phyloP scores from a whole-genome alignment of 1,139 yeast genomes.

The Kodamaea sp. region DNA sequence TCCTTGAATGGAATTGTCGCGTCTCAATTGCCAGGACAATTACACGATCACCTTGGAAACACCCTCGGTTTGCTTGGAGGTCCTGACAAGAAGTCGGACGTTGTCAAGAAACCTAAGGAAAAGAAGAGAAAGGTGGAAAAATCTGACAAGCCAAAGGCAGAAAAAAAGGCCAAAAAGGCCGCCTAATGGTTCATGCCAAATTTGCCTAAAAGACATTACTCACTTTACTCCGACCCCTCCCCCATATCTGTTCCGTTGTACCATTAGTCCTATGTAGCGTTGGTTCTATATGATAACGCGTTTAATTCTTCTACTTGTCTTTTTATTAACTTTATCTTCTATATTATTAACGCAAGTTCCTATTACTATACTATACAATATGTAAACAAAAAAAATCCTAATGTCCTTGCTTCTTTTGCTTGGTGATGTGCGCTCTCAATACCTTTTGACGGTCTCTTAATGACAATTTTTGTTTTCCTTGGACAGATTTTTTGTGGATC shows the following conservation, averaged over 20 bases:
- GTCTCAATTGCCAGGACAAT: slow-evolving; percentile 1
- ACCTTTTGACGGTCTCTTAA: slow-evolving; percentile 88
- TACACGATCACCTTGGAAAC: slow-evolving; percentile 1
- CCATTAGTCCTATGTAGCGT: slow-evolving; percentile 1
- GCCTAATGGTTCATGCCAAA: too few species aligned
- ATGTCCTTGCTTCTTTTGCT: slow-evolving; percentile 84
- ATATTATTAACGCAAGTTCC: not conserved
- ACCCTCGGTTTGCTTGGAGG: slow-evolving; percentile 4
- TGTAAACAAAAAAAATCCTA: too few species aligned
- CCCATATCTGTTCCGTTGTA: slow-evolving; percentile 1
- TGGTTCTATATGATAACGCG: not conserved
- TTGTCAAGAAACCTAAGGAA: slow-evolving; percentile 30
- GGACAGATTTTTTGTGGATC: slow-evolving; percentile 92
- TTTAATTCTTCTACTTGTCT: not conserved
- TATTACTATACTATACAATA: slow-evolving; percentile 10
- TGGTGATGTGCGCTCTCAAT: slow-evolving; percentile 79
- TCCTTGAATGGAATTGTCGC: slow-evolving; percentile 3
- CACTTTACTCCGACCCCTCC: too few species aligned
- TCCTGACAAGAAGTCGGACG: slow-evolving; percentile 12
- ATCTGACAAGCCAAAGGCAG: slow-evolving; percentile 18
- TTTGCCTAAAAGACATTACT: too few species aligned
- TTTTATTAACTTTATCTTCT: not conserved
- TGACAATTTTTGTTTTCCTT: slow-evolving; percentile 89
- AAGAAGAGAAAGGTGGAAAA: slow-evolving; percentile 23
- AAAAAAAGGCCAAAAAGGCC: slow-evolving; percentile 15